phyloP scores from a whole-genome alignment of 2,329 filamentous ascomycete genomes.

The Talaromyces sp. region DNA sequence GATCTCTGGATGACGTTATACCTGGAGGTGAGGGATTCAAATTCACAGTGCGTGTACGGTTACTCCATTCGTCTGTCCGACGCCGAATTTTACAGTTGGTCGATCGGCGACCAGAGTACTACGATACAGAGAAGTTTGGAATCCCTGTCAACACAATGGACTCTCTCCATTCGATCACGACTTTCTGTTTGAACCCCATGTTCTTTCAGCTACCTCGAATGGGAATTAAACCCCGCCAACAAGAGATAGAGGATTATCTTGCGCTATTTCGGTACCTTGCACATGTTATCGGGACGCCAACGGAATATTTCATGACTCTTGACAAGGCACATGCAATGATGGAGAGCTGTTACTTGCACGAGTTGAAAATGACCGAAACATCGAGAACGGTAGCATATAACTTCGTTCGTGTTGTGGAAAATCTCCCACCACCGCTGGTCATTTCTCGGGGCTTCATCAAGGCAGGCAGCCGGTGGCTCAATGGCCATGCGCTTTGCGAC shows the following conservation, averaged over 20 bases:
- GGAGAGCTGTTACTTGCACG: constrained; percentile 43
- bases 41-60: constrained; percentile 59
- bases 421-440: constrained; percentile 29
- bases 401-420: constrained; percentile 32
- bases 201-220: constrained; percentile 65
- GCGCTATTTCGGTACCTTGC: constrained; percentile 70
- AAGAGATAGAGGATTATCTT: constrained; percentile 62
- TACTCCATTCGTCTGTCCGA: constrained; percentile 63
- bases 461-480: constrained; percentile 34
- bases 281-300: constrained; percentile 62
- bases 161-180: constrained; percentile 62
- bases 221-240: constrained; percentile 56
- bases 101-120: constrained; percentile 53
- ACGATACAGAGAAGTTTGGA: constrained; percentile 52
- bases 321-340: constrained; percentile 54
- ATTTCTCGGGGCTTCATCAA: constrained; percentile 33
- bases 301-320: constrained; percentile 52
- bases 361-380: constrained; percentile 29
- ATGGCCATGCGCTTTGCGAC: constrained; percentile 35
- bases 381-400: constrained; percentile 34
- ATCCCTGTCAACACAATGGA: constrained; percentile 70
- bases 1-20: constrained; percentile 56
- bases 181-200: constrained; percentile 62
- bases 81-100: constrained; percentile 58
- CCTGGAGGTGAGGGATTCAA: constrained; percentile 61